phyloP scores from a whole-genome alignment of 176 grass and related monocot genomes.

The Zizania latifolia region DNA sequence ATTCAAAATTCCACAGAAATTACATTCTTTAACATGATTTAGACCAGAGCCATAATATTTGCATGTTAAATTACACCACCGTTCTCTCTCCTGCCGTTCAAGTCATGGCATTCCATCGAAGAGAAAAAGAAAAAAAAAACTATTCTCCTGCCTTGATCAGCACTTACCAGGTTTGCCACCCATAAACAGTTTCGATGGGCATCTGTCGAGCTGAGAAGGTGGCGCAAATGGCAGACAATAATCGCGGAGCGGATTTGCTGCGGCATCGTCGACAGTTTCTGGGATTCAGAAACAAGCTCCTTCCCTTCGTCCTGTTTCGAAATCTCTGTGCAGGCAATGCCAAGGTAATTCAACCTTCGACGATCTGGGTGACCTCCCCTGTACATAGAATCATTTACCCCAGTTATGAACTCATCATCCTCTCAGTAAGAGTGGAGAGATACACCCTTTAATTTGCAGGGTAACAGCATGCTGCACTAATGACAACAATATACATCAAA shows the following conservation, averaged over 20 bases:
- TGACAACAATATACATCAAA: background rate
- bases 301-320: background rate
- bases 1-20: too few species aligned
- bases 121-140: background rate
- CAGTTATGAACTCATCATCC: background rate
- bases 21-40: too few species aligned
- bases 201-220: background rate
- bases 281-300: background rate
- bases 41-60: background rate
- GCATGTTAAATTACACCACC: background rate
- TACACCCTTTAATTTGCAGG: background rate
- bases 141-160: background rate
- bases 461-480: background rate
- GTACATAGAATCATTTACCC: background rate
- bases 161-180: too few species aligned
- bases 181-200: background rate
- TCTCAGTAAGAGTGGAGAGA: background rate
- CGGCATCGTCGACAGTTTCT: background rate
- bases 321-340: background rate
- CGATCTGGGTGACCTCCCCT: conserved; percentile 34
- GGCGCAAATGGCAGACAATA: background rate
- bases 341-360: conserved; percentile 15
- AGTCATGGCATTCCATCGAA: background rate
- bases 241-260: background rate
- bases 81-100: background rate